These are phyloP conservation scores for Zygosaccharomyces pseudorouxii DNA, from an alignment of 805 yeast species.

Conservation along the genomic window DNA sequence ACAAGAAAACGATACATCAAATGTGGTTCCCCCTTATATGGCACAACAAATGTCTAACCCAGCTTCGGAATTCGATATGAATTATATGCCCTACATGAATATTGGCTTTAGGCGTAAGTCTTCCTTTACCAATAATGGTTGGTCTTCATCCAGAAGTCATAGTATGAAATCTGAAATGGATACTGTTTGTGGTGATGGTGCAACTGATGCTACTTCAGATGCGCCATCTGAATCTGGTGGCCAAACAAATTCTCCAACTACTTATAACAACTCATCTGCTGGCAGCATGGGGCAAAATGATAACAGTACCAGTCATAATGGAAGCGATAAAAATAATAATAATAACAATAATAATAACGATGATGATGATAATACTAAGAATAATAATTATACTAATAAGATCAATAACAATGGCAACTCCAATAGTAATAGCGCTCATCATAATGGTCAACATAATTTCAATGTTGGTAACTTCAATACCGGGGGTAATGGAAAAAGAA, in stretches of 20 bases:
- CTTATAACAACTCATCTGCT: constrained; percentile 29
- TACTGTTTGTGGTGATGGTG: constrained; percentile 14
- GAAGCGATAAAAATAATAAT: background rate
- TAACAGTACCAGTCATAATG: constrained; percentile 5
- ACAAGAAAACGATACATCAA: constrained; percentile 7
- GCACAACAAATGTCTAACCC: constrained; percentile 11
- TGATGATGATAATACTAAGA: background rate
- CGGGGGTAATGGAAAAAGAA: constrained; percentile 8
- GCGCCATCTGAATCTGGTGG: constrained; percentile 22
- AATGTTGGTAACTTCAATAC: background rate
- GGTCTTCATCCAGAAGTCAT: constrained; percentile 17
- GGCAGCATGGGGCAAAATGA: constrained; percentile 25
- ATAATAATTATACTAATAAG: constrained; percentile 4
- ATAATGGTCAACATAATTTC: background rate
- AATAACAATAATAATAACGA: background rate
- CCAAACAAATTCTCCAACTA: constrained; percentile 21
- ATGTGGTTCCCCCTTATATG: background rate
- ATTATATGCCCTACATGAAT: constrained; percentile 18
- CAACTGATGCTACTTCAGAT: constrained; percentile 24
- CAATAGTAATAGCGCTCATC: background rate
- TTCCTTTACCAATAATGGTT: constrained; percentile 15
- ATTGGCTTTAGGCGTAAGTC: constrained; percentile 22
- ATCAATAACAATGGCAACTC: constrained; percentile 1
- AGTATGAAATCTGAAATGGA: constrained; percentile 15
- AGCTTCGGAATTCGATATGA: constrained; percentile 20